Percentiles rank a stretch among this genome's conserved stretches.
Conservation (phyloP, 2,329 filamentous ascomycete genomes). For the Hysterium pulicare region DNA sequence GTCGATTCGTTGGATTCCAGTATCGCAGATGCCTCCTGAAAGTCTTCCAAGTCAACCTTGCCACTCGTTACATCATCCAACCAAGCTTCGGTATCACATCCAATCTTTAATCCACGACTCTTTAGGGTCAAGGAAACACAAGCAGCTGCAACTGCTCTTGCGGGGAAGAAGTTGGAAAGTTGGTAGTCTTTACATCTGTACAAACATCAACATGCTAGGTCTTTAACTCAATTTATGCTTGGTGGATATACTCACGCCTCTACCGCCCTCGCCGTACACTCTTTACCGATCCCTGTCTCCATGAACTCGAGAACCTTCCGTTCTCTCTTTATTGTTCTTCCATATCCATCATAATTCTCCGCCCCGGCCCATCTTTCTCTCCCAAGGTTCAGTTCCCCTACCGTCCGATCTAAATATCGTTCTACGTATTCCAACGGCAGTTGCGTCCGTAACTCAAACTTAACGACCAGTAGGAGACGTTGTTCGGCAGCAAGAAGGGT, state of each 20-base stretch:
- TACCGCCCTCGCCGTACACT: constrained; percentile 14
- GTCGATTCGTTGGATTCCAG: too few species aligned
- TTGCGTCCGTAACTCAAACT: constrained; percentile 29
- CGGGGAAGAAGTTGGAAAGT: constrained; percentile 28
- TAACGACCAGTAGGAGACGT: constrained; percentile 29
- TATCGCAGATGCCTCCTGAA: constrained; percentile 6
- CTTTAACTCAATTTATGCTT: too few species aligned
- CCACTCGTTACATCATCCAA: constrained; percentile 9
- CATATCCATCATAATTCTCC: constrained; percentile 15
- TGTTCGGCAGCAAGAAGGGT: constrained; percentile 33
- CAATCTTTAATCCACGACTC: constrained; percentile 3
- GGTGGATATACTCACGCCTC: constrained; percentile 16
- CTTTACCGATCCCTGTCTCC: constrained; percentile 21
- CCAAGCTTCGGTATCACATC: constrained; percentile 2
- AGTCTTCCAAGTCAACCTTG: constrained; percentile 10
- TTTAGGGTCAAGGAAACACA: constrained; percentile 13
- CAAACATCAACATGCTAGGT: too few species aligned
- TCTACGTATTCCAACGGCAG: constrained; percentile 31
- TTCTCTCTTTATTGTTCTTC: constrained; percentile 23
- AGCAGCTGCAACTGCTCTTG: constrained; percentile 26
- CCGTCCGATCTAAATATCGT: constrained; percentile 22
- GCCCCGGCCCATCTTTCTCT: constrained; percentile 9
- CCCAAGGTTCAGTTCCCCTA: constrained; percentile 13
- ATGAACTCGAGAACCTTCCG: constrained; percentile 19
- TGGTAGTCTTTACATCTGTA: constrained; percentile 23